These are phyloP conservation scores for Fusarium musae DNA, from an alignment of 2,329 filamentous ascomycete species.

Conservation along the genomic window DNA sequence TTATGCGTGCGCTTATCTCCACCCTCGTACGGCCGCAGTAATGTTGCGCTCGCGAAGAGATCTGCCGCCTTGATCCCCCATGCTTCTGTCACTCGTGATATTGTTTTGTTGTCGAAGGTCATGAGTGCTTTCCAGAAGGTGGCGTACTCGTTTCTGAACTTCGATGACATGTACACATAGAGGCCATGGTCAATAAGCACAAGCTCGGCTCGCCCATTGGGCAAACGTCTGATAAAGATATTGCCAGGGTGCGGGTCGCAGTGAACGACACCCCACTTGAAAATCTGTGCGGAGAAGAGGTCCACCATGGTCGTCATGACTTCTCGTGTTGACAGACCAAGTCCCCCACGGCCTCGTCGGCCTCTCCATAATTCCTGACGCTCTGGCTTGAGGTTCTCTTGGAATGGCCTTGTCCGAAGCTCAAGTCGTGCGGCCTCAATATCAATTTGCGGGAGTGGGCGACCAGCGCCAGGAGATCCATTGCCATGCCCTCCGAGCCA, in stretches of 20 bases:
- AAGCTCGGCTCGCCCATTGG: slow-evolving; percentile 84
- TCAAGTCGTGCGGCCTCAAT: slow-evolving; percentile 57
- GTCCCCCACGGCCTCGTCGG: slow-evolving; percentile 75
- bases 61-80: slow-evolving; percentile 94
- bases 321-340: slow-evolving; percentile 83
- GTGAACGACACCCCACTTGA: slow-evolving; percentile 94
- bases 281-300: slow-evolving; percentile 97
- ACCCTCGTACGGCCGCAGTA: slow-evolving; percentile 91
- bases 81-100: slow-evolving; percentile 74
- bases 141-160: slow-evolving; percentile 87
- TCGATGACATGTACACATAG: slow-evolving; percentile 88
- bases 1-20: slow-evolving; percentile 75
- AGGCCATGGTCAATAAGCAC: slow-evolving; percentile 97
- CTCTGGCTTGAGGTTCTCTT: slow-evolving; percentile 79
- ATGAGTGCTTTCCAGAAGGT: slow-evolving; percentile 94
- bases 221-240: slow-evolving; percentile 90
- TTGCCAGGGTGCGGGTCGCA: slow-evolving; percentile 98
- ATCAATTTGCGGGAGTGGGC: slow-evolving; percentile 65
- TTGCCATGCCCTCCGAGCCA: slow-evolving; percentile 83
- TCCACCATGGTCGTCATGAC: slow-evolving; percentile 98
- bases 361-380: slow-evolving; percentile 80
- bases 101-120: slow-evolving; percentile 89
- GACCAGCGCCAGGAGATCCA: slow-evolving; percentile 82
- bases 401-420: slow-evolving; percentile 62
- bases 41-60: slow-evolving; percentile 89